Evolutionary conservation across 2,329 filamentous ascomycete species (phyloP).

Genomic region (Paramyrothecium sp.): DNA sequence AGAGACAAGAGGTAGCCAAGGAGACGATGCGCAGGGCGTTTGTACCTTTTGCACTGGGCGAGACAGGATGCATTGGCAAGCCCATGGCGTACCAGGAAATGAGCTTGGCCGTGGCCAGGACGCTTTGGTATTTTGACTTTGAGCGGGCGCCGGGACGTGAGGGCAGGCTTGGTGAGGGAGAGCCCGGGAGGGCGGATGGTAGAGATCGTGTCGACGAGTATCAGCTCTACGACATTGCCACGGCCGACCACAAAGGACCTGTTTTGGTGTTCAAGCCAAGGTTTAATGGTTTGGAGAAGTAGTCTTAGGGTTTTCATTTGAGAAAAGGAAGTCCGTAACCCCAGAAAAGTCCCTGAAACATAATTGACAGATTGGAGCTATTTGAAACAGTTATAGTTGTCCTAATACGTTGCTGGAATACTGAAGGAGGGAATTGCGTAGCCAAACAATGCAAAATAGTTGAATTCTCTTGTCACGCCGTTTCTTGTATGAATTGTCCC

Average conservation of each 20-base stretch:
- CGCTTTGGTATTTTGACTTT: conserved; percentile 9
- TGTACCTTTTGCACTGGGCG: conserved; percentile 5
- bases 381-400: too few species aligned
- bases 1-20: background rate
- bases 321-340: too few species aligned
- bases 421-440: too few species aligned
- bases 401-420: too few species aligned
- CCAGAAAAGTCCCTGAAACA: too few species aligned
- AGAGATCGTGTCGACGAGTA: background rate
- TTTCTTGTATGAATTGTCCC: too few species aligned
- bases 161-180: background rate
- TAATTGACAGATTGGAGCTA: too few species aligned
- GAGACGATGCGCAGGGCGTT: conserved; percentile 2
- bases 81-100: conserved; percentile 7
- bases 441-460: too few species aligned
- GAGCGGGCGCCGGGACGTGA: conserved; percentile 1
- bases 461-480: too few species aligned
- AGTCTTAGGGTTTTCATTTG: too few species aligned
- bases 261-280: background rate
- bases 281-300: background rate
- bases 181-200: background rate
- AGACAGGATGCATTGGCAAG: conserved; percentile 6
- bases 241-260: conserved; percentile 1
- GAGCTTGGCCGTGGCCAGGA: conserved; percentile 5
- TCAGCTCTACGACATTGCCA: background rate